These are phyloP conservation scores for Acanthamoeba castellanii DNA, from an alignment of 208 protist genomes.

Conservation along the genomic window DNA sequence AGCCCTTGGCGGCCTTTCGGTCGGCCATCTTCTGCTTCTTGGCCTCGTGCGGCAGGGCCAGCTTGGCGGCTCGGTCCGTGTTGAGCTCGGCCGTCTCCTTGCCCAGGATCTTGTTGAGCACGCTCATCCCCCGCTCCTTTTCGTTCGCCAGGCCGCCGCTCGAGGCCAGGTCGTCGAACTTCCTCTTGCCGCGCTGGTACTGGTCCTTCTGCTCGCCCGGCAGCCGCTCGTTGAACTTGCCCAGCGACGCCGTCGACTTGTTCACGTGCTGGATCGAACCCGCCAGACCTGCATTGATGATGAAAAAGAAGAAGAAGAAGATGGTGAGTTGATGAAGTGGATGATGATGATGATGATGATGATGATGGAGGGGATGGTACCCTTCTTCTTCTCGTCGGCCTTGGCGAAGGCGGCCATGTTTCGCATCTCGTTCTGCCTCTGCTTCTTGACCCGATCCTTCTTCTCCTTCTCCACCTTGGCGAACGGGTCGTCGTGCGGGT, in stretches of 20 bases:
- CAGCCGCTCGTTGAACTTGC: slow-evolving; percentile 73
- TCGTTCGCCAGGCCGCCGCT: slow-evolving; percentile 19
- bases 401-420: slow-evolving; percentile 43
- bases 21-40: slow-evolving; percentile 57
- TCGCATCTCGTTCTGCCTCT: slow-evolving; percentile 54
- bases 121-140: slow-evolving; percentile 21
- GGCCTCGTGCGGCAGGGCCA: slow-evolving; percentile 42
- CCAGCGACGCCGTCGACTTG: slow-evolving; percentile 69
- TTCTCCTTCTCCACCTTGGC: slow-evolving; percentile 45
- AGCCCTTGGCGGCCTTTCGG: slow-evolving; percentile 17
- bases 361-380: background rate
- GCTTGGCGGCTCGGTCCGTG: slow-evolving; percentile 12
- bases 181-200: slow-evolving; percentile 59
- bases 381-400: slow-evolving; percentile 60
- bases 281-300: background rate
- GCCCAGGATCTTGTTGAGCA: slow-evolving; percentile 69
- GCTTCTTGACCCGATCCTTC: slow-evolving; percentile 74
- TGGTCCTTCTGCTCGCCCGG: slow-evolving; percentile 42
- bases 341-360: background rate
- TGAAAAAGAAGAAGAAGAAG: background rate
- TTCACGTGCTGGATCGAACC: slow-evolving; percentile 44
- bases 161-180: slow-evolving; percentile 65
- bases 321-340: background rate
- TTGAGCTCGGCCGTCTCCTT: slow-evolving; percentile 43
- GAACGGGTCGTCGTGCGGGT: slow-evolving; percentile 66